Conservation (phyloP, 2,329 filamentous ascomycete species). For the Apiospora arundinis region DNA sequence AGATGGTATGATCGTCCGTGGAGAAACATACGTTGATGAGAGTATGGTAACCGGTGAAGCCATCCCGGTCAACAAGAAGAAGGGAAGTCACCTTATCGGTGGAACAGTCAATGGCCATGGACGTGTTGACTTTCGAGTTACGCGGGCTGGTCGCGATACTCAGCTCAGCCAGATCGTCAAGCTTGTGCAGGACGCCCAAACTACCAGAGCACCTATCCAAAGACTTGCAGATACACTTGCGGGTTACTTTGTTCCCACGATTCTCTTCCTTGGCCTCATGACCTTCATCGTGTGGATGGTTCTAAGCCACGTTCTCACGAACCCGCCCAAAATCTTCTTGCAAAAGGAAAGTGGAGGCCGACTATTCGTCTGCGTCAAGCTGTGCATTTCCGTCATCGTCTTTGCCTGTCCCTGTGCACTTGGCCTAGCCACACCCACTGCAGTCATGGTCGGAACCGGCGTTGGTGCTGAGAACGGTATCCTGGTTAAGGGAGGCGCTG, state of each 20-base stretch:
- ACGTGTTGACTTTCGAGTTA: constrained; percentile 89
- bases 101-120: constrained; percentile 96
- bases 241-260: constrained; percentile 91
- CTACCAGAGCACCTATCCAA: constrained; percentile 91
- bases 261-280: constrained; percentile 80
- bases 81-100: constrained; percentile 81
- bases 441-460: constrained; percentile 99
- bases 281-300: constrained; percentile 96
- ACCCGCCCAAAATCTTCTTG: constrained; percentile 89
- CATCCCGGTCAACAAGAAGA: constrained; percentile 90
- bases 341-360: constrained; percentile 83
- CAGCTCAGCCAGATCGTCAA: constrained; percentile 98
- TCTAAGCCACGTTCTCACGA: constrained; percentile 80
- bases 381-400: constrained; percentile 98
- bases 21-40: constrained; percentile 94
- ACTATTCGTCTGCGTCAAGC: constrained; percentile 94
- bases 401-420: constrained; percentile 97
- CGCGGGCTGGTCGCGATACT: constrained; percentile 89
- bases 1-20: constrained; percentile 84
- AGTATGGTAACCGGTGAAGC: constrained; percentile 99
- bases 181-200: constrained; percentile 97
- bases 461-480: constrained; percentile 95
- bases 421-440: constrained; percentile 93
- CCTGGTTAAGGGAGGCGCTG: constrained; percentile 94
- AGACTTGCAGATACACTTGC: constrained; percentile 88